Evolutionary conservation across 2,329 filamentous ascomycete genomes (phyloP).

Genomic region (Pseudonectria foliicola): DNA sequence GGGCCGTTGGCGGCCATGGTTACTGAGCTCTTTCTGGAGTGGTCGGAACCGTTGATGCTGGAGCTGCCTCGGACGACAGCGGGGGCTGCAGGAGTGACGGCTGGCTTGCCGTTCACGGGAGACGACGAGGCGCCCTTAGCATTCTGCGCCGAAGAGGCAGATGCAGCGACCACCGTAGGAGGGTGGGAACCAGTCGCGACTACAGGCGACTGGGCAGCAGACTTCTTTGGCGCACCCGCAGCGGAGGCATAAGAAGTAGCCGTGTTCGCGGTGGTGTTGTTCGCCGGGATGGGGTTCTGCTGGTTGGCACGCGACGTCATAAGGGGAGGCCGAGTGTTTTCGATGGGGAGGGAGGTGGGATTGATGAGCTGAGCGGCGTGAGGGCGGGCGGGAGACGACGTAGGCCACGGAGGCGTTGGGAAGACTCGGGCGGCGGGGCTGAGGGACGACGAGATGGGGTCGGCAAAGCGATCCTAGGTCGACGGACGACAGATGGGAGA

Average conservation of each 20-base stretch:
- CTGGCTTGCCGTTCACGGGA: slow-evolving; percentile 77
- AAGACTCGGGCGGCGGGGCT: slow-evolving; percentile 17
- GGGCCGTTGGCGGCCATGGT: slow-evolving; percentile 83
- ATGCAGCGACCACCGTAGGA: slow-evolving; percentile 49
- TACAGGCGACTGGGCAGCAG: slow-evolving; percentile 48
- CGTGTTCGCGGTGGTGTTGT: slow-evolving; percentile 49
- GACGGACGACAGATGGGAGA: slow-evolving; percentile 15
- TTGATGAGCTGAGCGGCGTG: slow-evolving; percentile 17
- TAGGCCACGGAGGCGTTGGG: slow-evolving; percentile 15
- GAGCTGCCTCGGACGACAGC: slow-evolving; percentile 56
- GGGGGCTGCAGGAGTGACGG: slow-evolving; percentile 63
- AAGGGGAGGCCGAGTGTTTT: slow-evolving; percentile 30
- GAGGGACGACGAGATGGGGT: slow-evolving; percentile 8
- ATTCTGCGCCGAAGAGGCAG: slow-evolving; percentile 44
- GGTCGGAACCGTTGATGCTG: slow-evolving; percentile 67
- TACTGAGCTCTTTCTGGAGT: slow-evolving; percentile 80
- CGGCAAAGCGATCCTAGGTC: slow-evolving; percentile 9
- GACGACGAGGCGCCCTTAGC: slow-evolving; percentile 61
- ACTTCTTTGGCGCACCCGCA: slow-evolving; percentile 57
- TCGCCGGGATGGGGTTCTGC: slow-evolving; percentile 49
- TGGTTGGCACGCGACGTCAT: slow-evolving; percentile 56
- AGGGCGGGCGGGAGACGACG: slow-evolving; percentile 17
- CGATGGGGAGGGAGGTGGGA: slow-evolving; percentile 19
- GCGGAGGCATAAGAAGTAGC: slow-evolving; percentile 61
- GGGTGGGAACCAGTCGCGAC: slow-evolving; percentile 50